Percentiles rank a stretch among this genome's conserved stretches.
Evolutionary conservation across 805 yeast genomes (phyloP).

Genomic region (Saturnispora bothae): DNA sequence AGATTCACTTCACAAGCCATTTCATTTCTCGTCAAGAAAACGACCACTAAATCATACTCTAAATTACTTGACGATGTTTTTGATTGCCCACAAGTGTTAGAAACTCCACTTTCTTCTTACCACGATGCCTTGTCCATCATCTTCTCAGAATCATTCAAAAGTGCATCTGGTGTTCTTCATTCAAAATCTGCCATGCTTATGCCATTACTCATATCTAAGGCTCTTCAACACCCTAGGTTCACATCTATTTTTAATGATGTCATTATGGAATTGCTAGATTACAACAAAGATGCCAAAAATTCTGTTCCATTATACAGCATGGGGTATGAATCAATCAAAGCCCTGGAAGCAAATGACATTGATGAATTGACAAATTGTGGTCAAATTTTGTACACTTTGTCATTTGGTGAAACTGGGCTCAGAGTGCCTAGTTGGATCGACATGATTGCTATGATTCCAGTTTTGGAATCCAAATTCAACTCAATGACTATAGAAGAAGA

Average conservation of each 20-base stretch:
- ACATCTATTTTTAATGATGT: constrained; percentile 49
- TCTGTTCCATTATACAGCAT: constrained; percentile 35
- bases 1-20: constrained; percentile 87
- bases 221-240: constrained; percentile 17
- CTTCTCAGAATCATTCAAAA: constrained; percentile 63
- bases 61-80: constrained; percentile 34
- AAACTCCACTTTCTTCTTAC: constrained; percentile 33
- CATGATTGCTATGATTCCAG: constrained; percentile 13
- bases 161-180: constrained; percentile 64
- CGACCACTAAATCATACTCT: constrained; percentile 37
- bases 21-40: constrained; percentile 70
- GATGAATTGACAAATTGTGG: constrained; percentile 23
- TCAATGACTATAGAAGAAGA: constrained; percentile 8
- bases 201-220: constrained; percentile 22
- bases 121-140: constrained; percentile 48
- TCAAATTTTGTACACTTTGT: constrained; percentile 36
- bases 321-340: constrained; percentile 17
- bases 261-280: constrained; percentile 40
- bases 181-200: constrained; percentile 53
- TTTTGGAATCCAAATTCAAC: constrained; percentile 8
- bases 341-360: constrained; percentile 7
- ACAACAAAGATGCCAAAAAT: constrained; percentile 38
- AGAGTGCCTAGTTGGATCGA: constrained; percentile 46
- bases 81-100: constrained; percentile 22
- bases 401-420: constrained; percentile 63